A percentile compares a stretch with the other conserved stretches of the same genome.
These are phyloP conservation scores for Penicillium sp. DNA, from an alignment of 2,329 filamentous ascomycete species.

Conservation along the genomic window DNA sequence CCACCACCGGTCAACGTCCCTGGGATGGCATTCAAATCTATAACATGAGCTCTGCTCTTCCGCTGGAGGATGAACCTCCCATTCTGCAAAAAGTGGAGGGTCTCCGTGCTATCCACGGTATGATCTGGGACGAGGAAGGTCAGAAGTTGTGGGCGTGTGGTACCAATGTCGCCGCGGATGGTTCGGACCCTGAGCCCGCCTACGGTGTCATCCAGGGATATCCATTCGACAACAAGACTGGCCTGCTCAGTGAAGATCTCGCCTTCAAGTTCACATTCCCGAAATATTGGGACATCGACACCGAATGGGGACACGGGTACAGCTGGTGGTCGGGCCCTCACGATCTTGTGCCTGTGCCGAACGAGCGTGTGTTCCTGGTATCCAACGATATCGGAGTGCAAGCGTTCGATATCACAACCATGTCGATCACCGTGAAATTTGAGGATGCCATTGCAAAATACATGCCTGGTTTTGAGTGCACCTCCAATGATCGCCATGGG, in stretches of 20 bases:
- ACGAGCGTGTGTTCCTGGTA: slow-evolving; percentile 23
- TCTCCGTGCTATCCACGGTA: slow-evolving; percentile 22
- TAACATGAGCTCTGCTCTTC: slow-evolving; percentile 17
- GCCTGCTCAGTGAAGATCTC: slow-evolving; percentile 13
- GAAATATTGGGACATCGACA: slow-evolving; percentile 12
- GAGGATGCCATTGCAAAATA: slow-evolving; percentile 18
- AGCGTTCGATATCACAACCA: slow-evolving; percentile 20
- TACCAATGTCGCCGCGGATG: slow-evolving; percentile 24
- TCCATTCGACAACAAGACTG: slow-evolving; percentile 17
- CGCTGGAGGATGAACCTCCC: slow-evolving; percentile 18
- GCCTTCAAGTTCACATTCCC: slow-evolving; percentile 12
- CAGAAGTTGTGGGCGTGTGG: slow-evolving; percentile 25
- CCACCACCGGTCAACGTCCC: slow-evolving; percentile 21
- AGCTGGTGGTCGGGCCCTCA: slow-evolving; percentile 25
- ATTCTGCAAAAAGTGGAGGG: slow-evolving; percentile 26
- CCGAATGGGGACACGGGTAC: slow-evolving; percentile 23
- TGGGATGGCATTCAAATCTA: slow-evolving; percentile 28
- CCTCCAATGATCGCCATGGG: slow-evolving; percentile 22
- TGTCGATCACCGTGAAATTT: slow-evolving; percentile 10
- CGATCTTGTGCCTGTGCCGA: slow-evolving; percentile 24
- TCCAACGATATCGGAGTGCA: slow-evolving; percentile 20
- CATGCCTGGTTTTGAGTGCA: slow-evolving; percentile 23
- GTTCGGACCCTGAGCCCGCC: slow-evolving; percentile 19
- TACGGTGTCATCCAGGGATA: slow-evolving; percentile 20
- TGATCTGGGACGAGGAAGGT: slow-evolving; percentile 27